phyloP scores from a whole-genome alignment of 1,284 basidiomycete species.

The Stygiomarasmius scandens region DNA sequence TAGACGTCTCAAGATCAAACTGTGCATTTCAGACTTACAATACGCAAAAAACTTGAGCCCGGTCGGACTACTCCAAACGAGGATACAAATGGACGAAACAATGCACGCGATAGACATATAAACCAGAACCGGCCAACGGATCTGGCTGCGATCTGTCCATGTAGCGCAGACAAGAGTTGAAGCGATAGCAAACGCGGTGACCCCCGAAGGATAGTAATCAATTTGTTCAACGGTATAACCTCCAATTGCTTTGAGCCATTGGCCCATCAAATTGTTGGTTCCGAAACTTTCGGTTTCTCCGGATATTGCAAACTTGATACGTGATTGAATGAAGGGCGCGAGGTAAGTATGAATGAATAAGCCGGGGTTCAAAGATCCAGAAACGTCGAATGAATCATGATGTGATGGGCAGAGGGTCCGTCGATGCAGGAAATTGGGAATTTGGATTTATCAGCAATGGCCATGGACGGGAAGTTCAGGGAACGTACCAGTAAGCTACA shows the following conservation, averaged over 20 bases:
- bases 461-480: background rate
- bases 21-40: constrained; percentile 55
- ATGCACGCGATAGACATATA: constrained; percentile 62
- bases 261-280: constrained; percentile 76
- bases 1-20: too few relatives aligned
- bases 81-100: constrained; percentile 56
- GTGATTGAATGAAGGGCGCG: background rate
- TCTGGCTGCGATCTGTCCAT: constrained; percentile 60
- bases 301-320: constrained; percentile 57
- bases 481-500: constrained; percentile 59
- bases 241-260: constrained; percentile 68
- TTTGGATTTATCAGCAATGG: background rate
- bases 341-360: background rate
- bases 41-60: constrained; percentile 71
- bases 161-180: constrained; percentile 65
- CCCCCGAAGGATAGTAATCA: constrained; percentile 68
- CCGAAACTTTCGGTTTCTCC: constrained; percentile 74
- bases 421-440: too few relatives aligned
- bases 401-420: too few relatives aligned
- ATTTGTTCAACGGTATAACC: constrained; percentile 65
- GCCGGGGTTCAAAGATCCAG: background rate
- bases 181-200: constrained; percentile 64
- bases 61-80: constrained; percentile 57
- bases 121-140: constrained; percentile 66
- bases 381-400: background rate